A percentile compares a stretch with the other conserved stretches of the same genome.
Evolutionary conservation across 2,329 filamentous ascomycete genomes (phyloP).

Genomic region (Scedosporium apiospermum): DNA sequence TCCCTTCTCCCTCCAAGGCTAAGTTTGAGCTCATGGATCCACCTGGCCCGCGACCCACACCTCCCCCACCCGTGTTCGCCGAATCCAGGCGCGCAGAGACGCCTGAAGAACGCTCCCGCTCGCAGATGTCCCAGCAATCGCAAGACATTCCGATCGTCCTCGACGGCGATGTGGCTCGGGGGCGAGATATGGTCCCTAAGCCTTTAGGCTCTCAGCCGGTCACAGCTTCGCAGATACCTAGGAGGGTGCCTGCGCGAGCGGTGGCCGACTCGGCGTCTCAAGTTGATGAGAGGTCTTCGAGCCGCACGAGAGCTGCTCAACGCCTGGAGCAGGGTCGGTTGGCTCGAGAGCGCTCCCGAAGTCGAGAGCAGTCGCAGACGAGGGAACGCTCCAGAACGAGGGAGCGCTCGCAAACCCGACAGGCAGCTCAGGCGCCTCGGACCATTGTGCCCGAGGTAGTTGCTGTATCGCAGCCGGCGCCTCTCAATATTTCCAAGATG

Average conservation of each 20-base stretch:
- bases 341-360: neutral
- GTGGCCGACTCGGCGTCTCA: neutral
- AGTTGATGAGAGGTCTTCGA: neutral
- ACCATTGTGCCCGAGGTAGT: neutral
- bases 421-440: neutral
- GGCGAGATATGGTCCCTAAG: neutral
- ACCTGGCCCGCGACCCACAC: neutral
- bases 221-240: neutral
- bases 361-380: neutral
- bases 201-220: neutral
- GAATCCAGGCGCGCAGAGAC: neutral
- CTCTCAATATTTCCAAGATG: neutral
- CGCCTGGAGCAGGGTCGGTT: neutral
- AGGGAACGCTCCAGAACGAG: neutral
- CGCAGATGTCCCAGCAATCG: slow-evolving; percentile 5
- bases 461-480: neutral
- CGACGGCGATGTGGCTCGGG: neutral
- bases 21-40: slow-evolving; percentile 4
- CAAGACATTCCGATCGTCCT: slow-evolving; percentile 6
- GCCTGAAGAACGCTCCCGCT: neutral
- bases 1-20: neutral
- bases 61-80: neutral
- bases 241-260: neutral
- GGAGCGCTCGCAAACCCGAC: neutral
- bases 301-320: neutral